Conservation (phyloP, 2,329 filamentous ascomycete genomes). For the Trichophyton rubrum region DNA sequence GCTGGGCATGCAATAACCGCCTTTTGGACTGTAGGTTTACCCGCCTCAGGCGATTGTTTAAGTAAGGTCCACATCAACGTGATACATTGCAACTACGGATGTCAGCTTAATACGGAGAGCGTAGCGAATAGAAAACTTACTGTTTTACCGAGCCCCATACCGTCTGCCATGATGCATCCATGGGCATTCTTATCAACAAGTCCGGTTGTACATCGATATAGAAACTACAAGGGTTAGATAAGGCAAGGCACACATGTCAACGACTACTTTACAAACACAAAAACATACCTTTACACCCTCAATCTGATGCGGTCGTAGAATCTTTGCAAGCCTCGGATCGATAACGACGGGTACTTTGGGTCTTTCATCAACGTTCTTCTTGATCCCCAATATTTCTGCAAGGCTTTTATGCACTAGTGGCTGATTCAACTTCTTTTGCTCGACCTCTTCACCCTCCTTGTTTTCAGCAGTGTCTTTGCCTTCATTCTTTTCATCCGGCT, state of each 20-base stretch:
- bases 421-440: constrained; percentile 52
- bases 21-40: constrained; percentile 86
- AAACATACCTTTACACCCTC: constrained; percentile 67
- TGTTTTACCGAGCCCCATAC: constrained; percentile 97
- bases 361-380: constrained; percentile 72
- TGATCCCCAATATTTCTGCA: constrained; percentile 86
- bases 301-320: constrained; percentile 89
- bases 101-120: constrained; percentile 15
- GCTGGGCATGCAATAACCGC: constrained; percentile 94
- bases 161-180: constrained; percentile 98
- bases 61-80: constrained; percentile 90
- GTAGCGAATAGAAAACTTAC: constrained; percentile 20
- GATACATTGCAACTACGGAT: constrained; percentile 68
- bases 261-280: neutral
- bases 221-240: constrained; percentile 44
- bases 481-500: constrained; percentile 46
- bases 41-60: constrained; percentile 92
- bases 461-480: constrained; percentile 33
- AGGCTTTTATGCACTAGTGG: constrained; percentile 88
- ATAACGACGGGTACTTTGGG: constrained; percentile 96
- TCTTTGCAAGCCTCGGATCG: constrained; percentile 76
- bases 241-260: constrained; percentile 2
- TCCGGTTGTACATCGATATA: constrained; percentile 91
- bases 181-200: constrained; percentile 87
- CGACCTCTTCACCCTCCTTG: constrained; percentile 22